phyloP scores from a whole-genome alignment of 352 stramenopile species.

The Phytophthora boehmeriae region DNA sequence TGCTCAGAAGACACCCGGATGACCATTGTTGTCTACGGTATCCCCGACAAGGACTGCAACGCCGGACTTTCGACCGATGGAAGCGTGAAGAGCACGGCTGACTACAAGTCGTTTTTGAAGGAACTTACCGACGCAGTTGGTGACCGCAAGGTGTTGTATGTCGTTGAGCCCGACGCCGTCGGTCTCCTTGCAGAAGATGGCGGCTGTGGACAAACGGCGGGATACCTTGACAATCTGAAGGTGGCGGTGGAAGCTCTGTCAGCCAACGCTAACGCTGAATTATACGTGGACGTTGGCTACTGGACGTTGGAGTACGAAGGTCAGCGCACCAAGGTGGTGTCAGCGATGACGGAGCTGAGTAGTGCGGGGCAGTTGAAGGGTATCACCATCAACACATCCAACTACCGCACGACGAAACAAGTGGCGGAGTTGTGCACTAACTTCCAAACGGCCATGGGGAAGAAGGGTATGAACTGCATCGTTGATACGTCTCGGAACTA shows the following conservation, averaged over 20 bases:
- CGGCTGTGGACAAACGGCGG: constrained; percentile 41
- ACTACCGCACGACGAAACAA: constrained; percentile 56
- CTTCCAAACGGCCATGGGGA: constrained; percentile 43
- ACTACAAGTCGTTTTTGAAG: constrained; percentile 58
- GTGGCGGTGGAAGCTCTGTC: constrained; percentile 47
- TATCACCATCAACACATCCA: constrained; percentile 70
- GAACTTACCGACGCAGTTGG: constrained; percentile 45
- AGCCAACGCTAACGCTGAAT: constrained; percentile 55
- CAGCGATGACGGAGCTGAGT: constrained; percentile 38
- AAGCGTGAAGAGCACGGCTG: constrained; percentile 39
- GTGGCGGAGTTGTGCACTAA: constrained; percentile 40
- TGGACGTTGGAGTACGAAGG: constrained; percentile 50
- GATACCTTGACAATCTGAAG: constrained; percentile 59
- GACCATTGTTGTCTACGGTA: constrained; percentile 68
- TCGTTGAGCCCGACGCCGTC: constrained; percentile 69
- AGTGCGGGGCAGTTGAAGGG: constrained; percentile 35
- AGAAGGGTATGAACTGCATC: constrained; percentile 39
- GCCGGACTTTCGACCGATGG: constrained; percentile 47
- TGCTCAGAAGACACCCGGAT: constrained; percentile 42
- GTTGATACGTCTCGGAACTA: constrained; percentile 52
- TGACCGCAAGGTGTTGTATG: constrained; percentile 66
- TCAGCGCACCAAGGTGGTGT: constrained; percentile 29
- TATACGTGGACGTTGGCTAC: constrained; percentile 69
- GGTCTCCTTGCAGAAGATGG: constrained; percentile 51
- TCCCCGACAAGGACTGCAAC: constrained; percentile 82